Evolutionary conservation across 2,329 filamentous ascomycete species (phyloP).

Genomic region (Aspergillus eucalypticola): DNA sequence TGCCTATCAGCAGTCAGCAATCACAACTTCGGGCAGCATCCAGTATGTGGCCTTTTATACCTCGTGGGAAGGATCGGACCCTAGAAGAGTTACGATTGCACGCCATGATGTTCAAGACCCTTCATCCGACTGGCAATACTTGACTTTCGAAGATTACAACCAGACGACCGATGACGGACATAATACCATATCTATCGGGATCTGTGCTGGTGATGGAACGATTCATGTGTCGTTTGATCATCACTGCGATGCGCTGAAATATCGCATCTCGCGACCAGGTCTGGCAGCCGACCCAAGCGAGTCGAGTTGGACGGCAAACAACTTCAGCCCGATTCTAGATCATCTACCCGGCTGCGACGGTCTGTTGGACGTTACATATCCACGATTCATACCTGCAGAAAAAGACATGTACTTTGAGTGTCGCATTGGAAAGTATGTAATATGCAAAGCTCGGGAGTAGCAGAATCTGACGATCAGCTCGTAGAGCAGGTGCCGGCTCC

Average conservation of each 20-base stretch:
- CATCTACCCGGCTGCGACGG: background rate
- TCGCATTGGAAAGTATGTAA: constrained; percentile 1
- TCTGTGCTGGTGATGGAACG: constrained; percentile 2
- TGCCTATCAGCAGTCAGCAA: constrained; percentile 5
- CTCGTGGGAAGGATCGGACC: background rate
- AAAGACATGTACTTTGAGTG: background rate
- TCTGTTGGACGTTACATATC: background rate
- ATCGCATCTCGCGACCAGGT: constrained; percentile 1
- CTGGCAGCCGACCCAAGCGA: background rate
- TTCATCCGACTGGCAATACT: background rate
- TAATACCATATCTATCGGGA: constrained; percentile 2
- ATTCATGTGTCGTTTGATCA: constrained; percentile 5
- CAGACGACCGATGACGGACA: constrained; percentile 5
- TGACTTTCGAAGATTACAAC: constrained; percentile 1
- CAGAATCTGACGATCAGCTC: background rate
- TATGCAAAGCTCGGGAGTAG: background rate
- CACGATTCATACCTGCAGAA: background rate
- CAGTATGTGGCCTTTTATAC: constrained; percentile 7
- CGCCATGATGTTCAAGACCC: background rate
- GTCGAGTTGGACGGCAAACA: background rate
- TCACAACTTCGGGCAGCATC: background rate
- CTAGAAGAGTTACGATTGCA: background rate
- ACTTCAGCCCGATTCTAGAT: background rate
- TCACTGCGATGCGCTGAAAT: constrained; percentile 2
- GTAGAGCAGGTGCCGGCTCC: constrained; percentile 6